Evolutionary conservation across 2,329 filamentous ascomycete species (phyloP).

Genomic region (Septoria petroselini): DNA sequence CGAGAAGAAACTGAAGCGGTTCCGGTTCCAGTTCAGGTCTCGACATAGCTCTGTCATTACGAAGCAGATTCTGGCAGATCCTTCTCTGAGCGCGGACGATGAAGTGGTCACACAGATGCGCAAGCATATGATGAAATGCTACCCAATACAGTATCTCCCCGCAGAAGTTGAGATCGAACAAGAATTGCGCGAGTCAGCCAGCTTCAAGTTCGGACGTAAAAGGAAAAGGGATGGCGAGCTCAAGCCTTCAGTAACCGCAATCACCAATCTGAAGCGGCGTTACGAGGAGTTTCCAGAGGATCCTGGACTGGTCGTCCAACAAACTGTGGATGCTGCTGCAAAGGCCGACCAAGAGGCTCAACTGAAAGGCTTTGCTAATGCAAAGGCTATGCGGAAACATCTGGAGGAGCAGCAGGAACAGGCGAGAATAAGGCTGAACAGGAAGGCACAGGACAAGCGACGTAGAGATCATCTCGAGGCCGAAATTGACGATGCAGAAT

Average conservation of each 20-base stretch:
- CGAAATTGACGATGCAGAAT: neutral
- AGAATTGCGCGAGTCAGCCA: constrained; percentile 19
- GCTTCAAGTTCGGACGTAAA: constrained; percentile 9
- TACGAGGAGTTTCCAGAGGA: constrained; percentile 9
- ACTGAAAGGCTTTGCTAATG: constrained; percentile 14
- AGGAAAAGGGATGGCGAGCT: constrained; percentile 9
- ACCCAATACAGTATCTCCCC: constrained; percentile 47
- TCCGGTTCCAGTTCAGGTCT: constrained; percentile 52
- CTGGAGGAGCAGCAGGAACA: constrained; percentile 10
- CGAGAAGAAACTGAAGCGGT: constrained; percentile 51
- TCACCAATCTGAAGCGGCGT: constrained; percentile 1
- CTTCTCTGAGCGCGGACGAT: constrained; percentile 46
- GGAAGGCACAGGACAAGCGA: constrained; percentile 3
- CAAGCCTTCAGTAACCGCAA: neutral
- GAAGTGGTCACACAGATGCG: constrained; percentile 50
- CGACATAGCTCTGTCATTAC: constrained; percentile 48
- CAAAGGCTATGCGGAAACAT: constrained; percentile 13
- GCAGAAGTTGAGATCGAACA: constrained; percentile 42
- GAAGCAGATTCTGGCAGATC: constrained; percentile 51
- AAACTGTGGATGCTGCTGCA: constrained; percentile 16
- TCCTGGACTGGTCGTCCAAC: constrained; percentile 11
- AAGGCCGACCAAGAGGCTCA: constrained; percentile 14
- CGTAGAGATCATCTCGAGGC: constrained; percentile 1
- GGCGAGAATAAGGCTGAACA: neutral
- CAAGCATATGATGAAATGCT: constrained; percentile 48